Conservation (phyloP, 208 protist genomes). For the Novymonas esmeraldas region DNA sequence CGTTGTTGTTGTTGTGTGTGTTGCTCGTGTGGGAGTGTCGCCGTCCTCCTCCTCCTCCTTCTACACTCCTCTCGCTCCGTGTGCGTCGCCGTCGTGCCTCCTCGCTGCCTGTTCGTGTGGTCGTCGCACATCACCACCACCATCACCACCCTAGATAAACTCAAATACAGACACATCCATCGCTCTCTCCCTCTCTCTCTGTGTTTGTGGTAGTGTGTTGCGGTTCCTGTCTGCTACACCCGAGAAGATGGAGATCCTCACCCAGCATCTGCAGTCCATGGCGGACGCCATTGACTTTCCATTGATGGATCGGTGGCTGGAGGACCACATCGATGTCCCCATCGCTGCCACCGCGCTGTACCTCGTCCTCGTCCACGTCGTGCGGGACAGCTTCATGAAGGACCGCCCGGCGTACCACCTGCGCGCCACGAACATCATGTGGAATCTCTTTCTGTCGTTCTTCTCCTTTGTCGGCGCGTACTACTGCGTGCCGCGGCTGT, state of each 20-base stretch:
- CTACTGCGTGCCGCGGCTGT: constrained; percentile 55
- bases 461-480: constrained; percentile 77
- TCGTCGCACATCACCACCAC: no score
- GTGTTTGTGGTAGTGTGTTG: background rate
- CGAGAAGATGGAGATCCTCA: constrained; percentile 28
- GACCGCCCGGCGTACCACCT: constrained; percentile 59
- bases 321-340: constrained; percentile 50
- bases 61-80: no score
- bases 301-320: constrained; percentile 30
- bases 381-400: constrained; percentile 43
- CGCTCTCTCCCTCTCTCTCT: no score
- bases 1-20: no score
- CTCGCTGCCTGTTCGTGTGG: no score
- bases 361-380: constrained; percentile 41
- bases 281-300: constrained; percentile 29
- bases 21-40: no score
- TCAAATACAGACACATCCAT: no score
- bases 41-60: no score
- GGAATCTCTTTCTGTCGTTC: constrained; percentile 81
- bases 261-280: constrained; percentile 25
- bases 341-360: constrained; percentile 43
- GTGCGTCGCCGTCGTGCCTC: no score
- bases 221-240: background rate
- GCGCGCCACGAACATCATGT: constrained; percentile 59
- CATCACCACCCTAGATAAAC: no score